Conservation (phyloP, 2,329 filamentous ascomycete genomes). For the Xylariales sp. region DNA sequence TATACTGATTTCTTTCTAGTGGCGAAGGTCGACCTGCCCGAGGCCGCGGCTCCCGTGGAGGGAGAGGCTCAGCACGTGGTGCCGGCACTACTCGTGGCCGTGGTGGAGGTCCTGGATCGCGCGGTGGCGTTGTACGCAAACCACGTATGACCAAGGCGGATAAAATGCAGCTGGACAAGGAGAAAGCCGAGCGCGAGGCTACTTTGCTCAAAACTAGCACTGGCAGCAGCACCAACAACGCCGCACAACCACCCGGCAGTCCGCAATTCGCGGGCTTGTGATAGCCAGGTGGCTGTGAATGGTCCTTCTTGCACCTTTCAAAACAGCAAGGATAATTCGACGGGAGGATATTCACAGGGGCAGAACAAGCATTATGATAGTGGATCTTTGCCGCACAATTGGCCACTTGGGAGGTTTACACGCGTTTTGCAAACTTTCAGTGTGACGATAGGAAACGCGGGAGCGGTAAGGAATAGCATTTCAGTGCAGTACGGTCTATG, state of each 20-base stretch:
- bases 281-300: no score
- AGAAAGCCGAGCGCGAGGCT: constrained; percentile 71
- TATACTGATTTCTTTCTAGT: no score
- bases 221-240: constrained; percentile 20
- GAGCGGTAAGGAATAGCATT: no score
- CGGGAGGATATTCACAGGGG: no score
- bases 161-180: constrained; percentile 73
- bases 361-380: no score
- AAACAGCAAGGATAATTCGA: no score
- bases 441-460: no score
- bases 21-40: constrained; percentile 71
- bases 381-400: no score
- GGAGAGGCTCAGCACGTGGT: constrained; percentile 51
- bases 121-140: constrained; percentile 73
- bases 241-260: constrained; percentile 22
- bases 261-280: constrained; percentile 28
- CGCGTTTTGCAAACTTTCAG: no score
- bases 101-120: constrained; percentile 60
- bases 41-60: constrained; percentile 46
- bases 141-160: constrained; percentile 84
- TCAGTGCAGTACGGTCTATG: no score
- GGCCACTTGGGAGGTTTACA: no score
- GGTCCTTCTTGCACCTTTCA: no score
- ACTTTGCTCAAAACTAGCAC: constrained; percentile 22
- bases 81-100: constrained; percentile 56